Evolutionary conservation across 768 basidiomycete species (phyloP).

Genomic region (Psilocybe subaeruginosa): DNA sequence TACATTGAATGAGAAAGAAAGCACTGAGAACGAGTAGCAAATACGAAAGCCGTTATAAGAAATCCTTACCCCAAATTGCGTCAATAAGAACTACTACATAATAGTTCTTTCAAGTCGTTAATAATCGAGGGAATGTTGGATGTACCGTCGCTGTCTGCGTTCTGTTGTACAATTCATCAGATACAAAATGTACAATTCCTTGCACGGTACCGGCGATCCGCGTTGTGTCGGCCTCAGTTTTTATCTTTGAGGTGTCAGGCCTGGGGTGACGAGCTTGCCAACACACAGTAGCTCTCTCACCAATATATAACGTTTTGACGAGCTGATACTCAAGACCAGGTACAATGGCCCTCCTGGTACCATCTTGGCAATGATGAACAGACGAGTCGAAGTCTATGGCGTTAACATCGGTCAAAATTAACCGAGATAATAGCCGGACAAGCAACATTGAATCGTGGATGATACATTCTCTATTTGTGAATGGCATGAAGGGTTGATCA

Average conservation of each 20-base stretch:
- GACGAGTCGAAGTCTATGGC: background rate
- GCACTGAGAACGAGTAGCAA: background rate
- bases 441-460: background rate
- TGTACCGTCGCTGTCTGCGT: background rate
- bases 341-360: background rate
- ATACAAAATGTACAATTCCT: background rate
- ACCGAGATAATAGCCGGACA: constrained; percentile 1
- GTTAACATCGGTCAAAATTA: background rate
- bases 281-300: background rate
- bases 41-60: background rate
- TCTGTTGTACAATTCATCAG: background rate
- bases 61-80: background rate
- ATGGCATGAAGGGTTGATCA: background rate
- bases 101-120: background rate
- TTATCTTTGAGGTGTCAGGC: background rate
- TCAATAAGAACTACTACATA: background rate
- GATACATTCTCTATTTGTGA: background rate
- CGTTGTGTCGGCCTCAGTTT: constrained; percentile 1
- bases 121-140: too few relatives aligned
- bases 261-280: constrained; percentile 4
- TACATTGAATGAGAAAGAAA: background rate
- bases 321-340: background rate
- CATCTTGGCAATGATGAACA: background rate
- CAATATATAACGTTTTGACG: background rate
- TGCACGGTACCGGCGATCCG: background rate